Percentiles rank a stretch among this genome's conserved stretches.
Evolutionary conservation across 768 basidiomycete species (phyloP).

Genomic region (Collybia nuda): DNA sequence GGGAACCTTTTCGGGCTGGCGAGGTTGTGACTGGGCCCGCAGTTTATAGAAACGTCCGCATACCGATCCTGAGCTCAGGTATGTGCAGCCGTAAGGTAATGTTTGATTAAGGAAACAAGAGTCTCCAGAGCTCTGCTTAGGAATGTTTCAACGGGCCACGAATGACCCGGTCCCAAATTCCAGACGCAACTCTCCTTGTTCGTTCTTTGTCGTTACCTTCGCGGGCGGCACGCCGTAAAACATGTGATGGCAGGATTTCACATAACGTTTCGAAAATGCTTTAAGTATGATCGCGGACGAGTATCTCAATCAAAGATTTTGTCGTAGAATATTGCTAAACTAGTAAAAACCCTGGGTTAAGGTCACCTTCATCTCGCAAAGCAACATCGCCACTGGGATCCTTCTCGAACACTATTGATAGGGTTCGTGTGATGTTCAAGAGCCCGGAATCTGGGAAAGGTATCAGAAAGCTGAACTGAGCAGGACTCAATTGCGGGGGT

Average conservation of each 20-base stretch:
- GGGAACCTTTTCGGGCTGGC: conserved; percentile 22
- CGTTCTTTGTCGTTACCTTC: conserved; percentile 35
- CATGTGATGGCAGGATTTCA: conserved; percentile 61
- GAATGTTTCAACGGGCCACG: conserved; percentile 16
- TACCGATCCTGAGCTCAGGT: conserved; percentile 9
- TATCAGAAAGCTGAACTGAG: conserved; percentile 49
- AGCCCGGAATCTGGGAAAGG: conserved; percentile 56
- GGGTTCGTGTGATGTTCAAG: conserved; percentile 54
- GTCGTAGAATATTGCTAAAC: conserved; percentile 64
- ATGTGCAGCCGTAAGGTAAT: conserved; percentile 14
- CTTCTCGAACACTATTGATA: conserved; percentile 11
- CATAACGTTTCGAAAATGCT: conserved; percentile 62
- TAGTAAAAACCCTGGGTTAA: conserved; percentile 47
- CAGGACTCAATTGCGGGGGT: conserved; percentile 45
- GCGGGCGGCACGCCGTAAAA: conserved; percentile 51
- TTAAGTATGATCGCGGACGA: conserved; percentile 58
- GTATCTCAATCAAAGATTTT: conserved; percentile 74
- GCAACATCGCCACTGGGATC: conserved; percentile 32
- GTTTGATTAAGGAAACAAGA: conserved; percentile 17
- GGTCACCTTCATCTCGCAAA: conserved; percentile 34
- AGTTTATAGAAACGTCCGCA: conserved; percentile 26
- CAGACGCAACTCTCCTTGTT: conserved; percentile 15
- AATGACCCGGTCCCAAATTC: conserved; percentile 12
- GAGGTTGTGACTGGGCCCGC: conserved; percentile 15
- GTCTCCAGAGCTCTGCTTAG: conserved; percentile 17